phyloP scores from a whole-genome alignment of 73 alveolate species.

The Blepharisma japonicum region DNA sequence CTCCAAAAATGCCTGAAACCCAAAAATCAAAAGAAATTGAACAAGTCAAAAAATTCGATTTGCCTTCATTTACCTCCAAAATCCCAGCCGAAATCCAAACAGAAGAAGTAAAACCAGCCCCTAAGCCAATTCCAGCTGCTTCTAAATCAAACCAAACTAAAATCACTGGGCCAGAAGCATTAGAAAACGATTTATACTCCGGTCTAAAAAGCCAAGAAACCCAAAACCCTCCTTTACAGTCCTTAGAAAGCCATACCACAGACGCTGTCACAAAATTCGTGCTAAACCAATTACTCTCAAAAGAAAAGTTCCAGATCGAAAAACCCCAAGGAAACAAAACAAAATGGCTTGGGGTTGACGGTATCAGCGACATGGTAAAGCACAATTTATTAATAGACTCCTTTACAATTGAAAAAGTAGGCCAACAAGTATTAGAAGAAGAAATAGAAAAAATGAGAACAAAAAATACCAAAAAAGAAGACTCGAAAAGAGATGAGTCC shows the following conservation, averaged over 20 bases:
- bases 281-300: neutral
- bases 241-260: neutral
- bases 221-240: constrained; percentile 20
- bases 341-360: constrained; percentile 17
- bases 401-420: neutral
- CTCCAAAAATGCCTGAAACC: neutral
- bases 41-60: neutral
- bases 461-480: too few species aligned
- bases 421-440: constrained; percentile 2
- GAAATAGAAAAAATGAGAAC: neutral
- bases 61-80: too few species aligned
- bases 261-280: constrained; percentile 23
- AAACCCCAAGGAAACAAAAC: neutral
- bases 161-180: too few species aligned
- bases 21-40: neutral
- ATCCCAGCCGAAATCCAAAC: too few species aligned
- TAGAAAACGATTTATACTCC: neutral
- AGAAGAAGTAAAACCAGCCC: too few species aligned
- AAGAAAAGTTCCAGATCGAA: neutral
- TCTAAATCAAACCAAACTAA: too few species aligned
- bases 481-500: too few species aligned
- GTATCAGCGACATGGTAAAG: neutral
- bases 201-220: neutral
- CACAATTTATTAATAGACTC: neutral
- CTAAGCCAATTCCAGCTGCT: too few species aligned